phyloP scores from a whole-genome alignment of 176 grass and related monocot species.

The maize (Zea mays) region Zm-B73-REFERENCE-NAM-5.0 NC_050099.1:237614501-237615000 shows the following conservation, averaged over 20 bases:
- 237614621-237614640: constrained; percentile 88
- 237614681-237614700: constrained; percentile 82
- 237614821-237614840: constrained; percentile 93
- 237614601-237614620: constrained; percentile 65
- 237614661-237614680: constrained; percentile 84
- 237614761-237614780: constrained; percentile 72
- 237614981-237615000: constrained; percentile 83
- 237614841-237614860: constrained; percentile 93
- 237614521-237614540: constrained; percentile 79
- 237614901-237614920: constrained; percentile 71
- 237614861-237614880: constrained; percentile 84
- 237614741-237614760: constrained; percentile 87
- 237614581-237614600: constrained; percentile 92
- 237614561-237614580: constrained; percentile 78
- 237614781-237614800: constrained; percentile 68
- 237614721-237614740: constrained; percentile 89
- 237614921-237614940: constrained; percentile 85
- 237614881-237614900: constrained; percentile 71
- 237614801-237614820: constrained; percentile 73
- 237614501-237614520: constrained; percentile 58
- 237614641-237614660: constrained; percentile 79
- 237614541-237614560: constrained; percentile 84
- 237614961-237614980: constrained; percentile 88
- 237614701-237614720: constrained; percentile 73
- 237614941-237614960: constrained; percentile 98